These are phyloP conservation scores for Paraphysoderma sedebokerense DNA, from an alignment of 371 early-diverging fungal species.

Conservation along the genomic window DNA sequence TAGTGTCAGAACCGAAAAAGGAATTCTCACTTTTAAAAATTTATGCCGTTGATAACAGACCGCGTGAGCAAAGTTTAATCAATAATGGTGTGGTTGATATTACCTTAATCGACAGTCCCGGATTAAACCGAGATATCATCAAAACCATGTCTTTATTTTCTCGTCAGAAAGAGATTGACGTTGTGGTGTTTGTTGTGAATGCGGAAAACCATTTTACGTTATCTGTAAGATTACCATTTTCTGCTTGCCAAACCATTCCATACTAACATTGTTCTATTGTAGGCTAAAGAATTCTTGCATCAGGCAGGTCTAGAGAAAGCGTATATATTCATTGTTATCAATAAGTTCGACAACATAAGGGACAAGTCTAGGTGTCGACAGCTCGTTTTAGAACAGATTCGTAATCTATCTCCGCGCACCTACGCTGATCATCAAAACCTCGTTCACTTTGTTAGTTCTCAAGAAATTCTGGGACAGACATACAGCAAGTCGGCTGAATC, in stretches of 20 bases:
- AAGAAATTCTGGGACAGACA: slow-evolving; percentile 10
- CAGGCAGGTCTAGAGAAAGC: slow-evolving; percentile 94
- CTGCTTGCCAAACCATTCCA: slow-evolving; percentile 5
- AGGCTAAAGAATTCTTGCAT: slow-evolving; percentile 63
- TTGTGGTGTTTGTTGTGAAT: slow-evolving; percentile 93
- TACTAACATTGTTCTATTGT: slow-evolving; percentile 2
- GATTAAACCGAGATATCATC: slow-evolving; percentile 90
- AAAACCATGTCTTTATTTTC: slow-evolving; percentile 92
- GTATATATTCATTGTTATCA: slow-evolving; percentile 93
- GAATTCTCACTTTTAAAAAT: slow-evolving; percentile 72
- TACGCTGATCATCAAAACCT: slow-evolving; percentile 77
- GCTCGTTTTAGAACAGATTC: slow-evolving; percentile 84
- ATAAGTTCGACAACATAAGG: slow-evolving; percentile 87
- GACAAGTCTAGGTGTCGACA: slow-evolving; percentile 82
- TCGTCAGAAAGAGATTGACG: slow-evolving; percentile 94
- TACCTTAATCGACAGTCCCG: slow-evolving; percentile 91
- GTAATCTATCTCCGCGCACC: slow-evolving; percentile 77
- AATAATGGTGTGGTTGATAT: slow-evolving; percentile 89
- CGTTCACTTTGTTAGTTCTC: slow-evolving; percentile 90
- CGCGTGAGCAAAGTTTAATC: too few relatives aligned
- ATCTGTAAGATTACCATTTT: slow-evolving; percentile 38
- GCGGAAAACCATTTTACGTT: slow-evolving; percentile 97
- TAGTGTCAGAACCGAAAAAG: slow-evolving; percentile 13
- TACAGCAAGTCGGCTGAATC: too few relatives aligned
- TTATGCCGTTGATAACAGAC: slow-evolving; percentile 70